Conservation (phyloP, 108 stramenopile species). For the Conticribra guillardii region DNA sequence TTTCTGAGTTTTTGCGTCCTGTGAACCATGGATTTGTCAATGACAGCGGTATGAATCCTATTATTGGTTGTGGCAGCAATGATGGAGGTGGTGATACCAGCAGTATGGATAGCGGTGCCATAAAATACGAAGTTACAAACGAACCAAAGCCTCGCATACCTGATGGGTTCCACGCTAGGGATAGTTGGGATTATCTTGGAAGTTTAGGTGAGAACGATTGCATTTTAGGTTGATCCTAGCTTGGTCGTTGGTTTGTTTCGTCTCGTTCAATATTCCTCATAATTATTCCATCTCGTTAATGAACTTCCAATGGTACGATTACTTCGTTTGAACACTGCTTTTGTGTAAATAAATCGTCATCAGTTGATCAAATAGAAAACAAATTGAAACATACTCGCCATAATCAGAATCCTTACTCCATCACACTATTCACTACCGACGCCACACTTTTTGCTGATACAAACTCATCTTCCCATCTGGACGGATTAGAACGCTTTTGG, state of each 20-base stretch:
- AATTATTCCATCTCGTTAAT: neutral
- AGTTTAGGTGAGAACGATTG: slow-evolving; percentile 39
- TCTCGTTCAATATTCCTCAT: neutral
- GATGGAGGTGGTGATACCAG: neutral
- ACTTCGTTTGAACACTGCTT: no score
- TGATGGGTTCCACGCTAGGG: slow-evolving; percentile 24
- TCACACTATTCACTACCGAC: slow-evolving; percentile 56
- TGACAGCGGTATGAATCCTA: neutral
- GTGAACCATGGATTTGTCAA: slow-evolving; percentile 20
- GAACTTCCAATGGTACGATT: no score
- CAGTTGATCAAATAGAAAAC: slow-evolving; percentile 10
- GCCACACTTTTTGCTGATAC: slow-evolving; percentile 46
- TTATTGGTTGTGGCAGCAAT: neutral
- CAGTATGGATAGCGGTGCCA: neutral
- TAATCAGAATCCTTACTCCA: neutral
- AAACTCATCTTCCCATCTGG: slow-evolving; percentile 13
- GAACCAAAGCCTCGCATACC: neutral
- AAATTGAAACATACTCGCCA: slow-evolving; percentile 18
- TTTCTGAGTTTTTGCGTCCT: slow-evolving; percentile 27
- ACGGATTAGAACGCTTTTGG: slow-evolving; percentile 36
- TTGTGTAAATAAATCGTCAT: no score
- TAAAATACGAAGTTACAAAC: neutral
- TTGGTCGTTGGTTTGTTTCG: neutral
- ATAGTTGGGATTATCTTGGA: slow-evolving; percentile 47
- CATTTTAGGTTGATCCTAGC: neutral